phyloP scores from a whole-genome alignment of 805 yeast species.

The Pichia heedii region DNA sequence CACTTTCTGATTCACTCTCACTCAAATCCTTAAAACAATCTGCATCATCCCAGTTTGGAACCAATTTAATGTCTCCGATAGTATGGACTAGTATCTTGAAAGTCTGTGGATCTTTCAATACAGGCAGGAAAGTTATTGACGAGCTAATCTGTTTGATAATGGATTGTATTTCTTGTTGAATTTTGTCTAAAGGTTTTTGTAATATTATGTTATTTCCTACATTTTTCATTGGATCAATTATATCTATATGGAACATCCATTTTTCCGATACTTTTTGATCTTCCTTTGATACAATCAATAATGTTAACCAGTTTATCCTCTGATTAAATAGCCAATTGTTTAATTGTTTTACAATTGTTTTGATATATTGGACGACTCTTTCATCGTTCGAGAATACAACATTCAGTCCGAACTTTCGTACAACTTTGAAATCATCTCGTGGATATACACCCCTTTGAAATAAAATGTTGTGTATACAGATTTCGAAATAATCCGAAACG shows the following conservation, averaged over 20 bases:
- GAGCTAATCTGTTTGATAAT: constrained; percentile 85
- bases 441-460: constrained; percentile 91
- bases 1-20: constrained; percentile 51
- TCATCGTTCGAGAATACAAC: constrained; percentile 65
- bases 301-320: constrained; percentile 54
- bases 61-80: constrained; percentile 56
- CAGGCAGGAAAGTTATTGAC: constrained; percentile 77
- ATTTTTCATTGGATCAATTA: no score
- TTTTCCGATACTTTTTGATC: constrained; percentile 64
- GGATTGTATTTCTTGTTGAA: constrained; percentile 72
- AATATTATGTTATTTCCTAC: no score
- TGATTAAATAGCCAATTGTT: constrained; percentile 68
- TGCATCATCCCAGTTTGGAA: constrained; percentile 73
- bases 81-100: constrained; percentile 83
- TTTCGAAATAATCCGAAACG: constrained; percentile 79
- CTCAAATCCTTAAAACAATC: constrained; percentile 41
- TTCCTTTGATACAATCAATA: constrained; percentile 64
- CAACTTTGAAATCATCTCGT: constrained; percentile 70
- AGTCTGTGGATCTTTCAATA: constrained; percentile 54
- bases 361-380: constrained; percentile 63
- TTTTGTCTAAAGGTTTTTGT: constrained; percentile 31
- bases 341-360: constrained; percentile 58
- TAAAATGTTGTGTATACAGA: constrained; percentile 68
- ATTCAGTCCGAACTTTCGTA: constrained; percentile 71
- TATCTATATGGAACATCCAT: constrained; percentile 71